Evolutionary conservation across 1,284 basidiomycete genomes (phyloP).

Genomic region (Hymenochaete sp.): DNA sequence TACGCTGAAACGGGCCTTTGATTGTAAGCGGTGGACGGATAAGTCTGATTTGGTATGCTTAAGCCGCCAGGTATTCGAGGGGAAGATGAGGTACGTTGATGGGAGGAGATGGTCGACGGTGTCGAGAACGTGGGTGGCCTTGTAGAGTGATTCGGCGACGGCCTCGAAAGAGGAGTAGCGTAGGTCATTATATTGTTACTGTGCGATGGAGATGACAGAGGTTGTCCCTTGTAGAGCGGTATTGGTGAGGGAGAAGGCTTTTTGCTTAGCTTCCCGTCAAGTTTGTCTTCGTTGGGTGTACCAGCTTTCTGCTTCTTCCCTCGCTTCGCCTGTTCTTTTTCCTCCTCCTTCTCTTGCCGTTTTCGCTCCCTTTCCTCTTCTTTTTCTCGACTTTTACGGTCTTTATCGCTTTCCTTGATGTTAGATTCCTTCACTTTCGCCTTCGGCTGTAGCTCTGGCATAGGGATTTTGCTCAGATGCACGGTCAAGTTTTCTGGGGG

Average conservation of each 20-base stretch:
- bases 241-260: too few species aligned
- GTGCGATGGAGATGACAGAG: constrained; percentile 38
- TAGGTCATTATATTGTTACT: constrained; percentile 37
- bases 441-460: constrained; percentile 65
- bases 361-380: constrained; percentile 10
- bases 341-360: constrained; percentile 15
- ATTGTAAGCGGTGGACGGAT: constrained; percentile 6
- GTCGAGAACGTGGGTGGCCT: not conserved
- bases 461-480: constrained; percentile 74
- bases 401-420: constrained; percentile 5
- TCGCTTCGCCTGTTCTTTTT: constrained; percentile 20
- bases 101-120: not conserved
- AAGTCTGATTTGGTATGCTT: too few species aligned
- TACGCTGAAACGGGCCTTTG: constrained; percentile 15
- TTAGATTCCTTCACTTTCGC: constrained; percentile 10
- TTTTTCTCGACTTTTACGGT: constrained; percentile 13
- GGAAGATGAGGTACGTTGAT: constrained; percentile 1
- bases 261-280: constrained; percentile 10
- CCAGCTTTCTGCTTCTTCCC: constrained; percentile 20
- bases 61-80: too few species aligned
- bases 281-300: constrained; percentile 2
- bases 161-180: constrained; percentile 27
- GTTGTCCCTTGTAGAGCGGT: constrained; percentile 30
- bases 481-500: constrained; percentile 60
- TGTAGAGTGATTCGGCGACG: too few species aligned